Evolutionary conservation across 1,139 yeast genomes (phyloP).

Genomic region (Pichia inconspicua): DNA sequence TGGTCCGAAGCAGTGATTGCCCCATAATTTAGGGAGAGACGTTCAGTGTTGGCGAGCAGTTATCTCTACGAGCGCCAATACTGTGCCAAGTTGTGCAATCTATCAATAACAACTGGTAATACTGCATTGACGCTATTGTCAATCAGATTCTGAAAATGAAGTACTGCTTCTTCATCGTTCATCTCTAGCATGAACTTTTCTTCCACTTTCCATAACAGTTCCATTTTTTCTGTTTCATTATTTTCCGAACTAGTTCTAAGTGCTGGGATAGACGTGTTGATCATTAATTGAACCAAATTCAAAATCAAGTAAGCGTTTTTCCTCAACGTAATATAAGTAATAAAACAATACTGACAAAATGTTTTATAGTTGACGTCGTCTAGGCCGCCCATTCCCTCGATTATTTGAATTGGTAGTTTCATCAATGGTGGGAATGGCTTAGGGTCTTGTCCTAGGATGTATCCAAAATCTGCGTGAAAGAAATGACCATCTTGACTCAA

Average conservation of each 20-base stretch:
- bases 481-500: conserved; percentile 51
- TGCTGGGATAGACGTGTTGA: conserved; percentile 80
- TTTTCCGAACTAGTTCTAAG: conserved; percentile 18
- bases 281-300: conserved; percentile 88
- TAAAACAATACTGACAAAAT: conserved; percentile 89
- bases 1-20: no score
- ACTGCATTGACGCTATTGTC: conserved; percentile 92
- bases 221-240: conserved; percentile 29
- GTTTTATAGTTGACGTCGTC: conserved; percentile 75
- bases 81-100: conserved; percentile 91
- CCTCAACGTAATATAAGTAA: conserved; percentile 83
- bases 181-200: conserved; percentile 90
- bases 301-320: conserved; percentile 84
- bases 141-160: conserved; percentile 87
- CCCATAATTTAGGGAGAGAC: no score
- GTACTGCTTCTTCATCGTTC: conserved; percentile 91
- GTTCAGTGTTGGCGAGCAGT: no score
- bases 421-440: conserved; percentile 97
- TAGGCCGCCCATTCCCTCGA: conserved; percentile 97
- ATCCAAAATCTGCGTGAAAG: conserved; percentile 97
- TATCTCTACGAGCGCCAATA: conserved; percentile 83
- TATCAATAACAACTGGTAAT: conserved; percentile 88
- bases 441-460: conserved; percentile 92
- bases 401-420: conserved; percentile 94
- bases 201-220: conserved; percentile 61